A percentile compares a stretch with the other conserved stretches of the same genome.
These are phyloP conservation scores for Saccharomycopsis phalli DNA, from an alignment of 1,139 yeast species.

Conservation along the genomic window DNA sequence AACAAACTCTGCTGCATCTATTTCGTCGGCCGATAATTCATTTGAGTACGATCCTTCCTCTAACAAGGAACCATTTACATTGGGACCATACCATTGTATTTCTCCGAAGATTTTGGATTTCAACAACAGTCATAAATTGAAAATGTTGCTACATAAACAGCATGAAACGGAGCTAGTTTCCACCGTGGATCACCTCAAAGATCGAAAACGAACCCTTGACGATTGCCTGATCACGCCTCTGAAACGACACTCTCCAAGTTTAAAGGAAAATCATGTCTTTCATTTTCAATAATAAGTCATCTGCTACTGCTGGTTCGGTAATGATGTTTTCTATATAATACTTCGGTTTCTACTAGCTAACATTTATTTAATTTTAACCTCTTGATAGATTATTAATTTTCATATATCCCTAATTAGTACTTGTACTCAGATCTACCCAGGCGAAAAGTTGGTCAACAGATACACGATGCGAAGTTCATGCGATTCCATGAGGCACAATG, in stretches of 20 bases:
- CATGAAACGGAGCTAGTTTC: not conserved
- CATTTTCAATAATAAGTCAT: conserved; percentile 4
- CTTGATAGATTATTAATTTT: too few species aligned
- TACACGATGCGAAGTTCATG: too few species aligned
- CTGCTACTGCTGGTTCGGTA: conserved; percentile 6
- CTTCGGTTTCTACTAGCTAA: too few species aligned
- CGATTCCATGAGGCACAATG: too few species aligned
- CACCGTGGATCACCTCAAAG: conserved; percentile 8
- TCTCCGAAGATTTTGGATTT: conserved; percentile 17
- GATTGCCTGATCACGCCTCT: not conserved
- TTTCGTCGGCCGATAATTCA: conserved; percentile 1
- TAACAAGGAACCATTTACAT: not conserved
- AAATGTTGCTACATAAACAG: not conserved
- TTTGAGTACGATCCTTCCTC: conserved; percentile 11
- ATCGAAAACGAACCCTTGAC: conserved; percentile 11
- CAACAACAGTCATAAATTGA: conserved; percentile 1
- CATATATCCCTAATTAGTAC: too few species aligned
- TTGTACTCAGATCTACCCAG: too few species aligned
- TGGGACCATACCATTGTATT: conserved; percentile 1
- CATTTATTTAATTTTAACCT: too few species aligned
- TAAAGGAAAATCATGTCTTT: conserved; percentile 10
- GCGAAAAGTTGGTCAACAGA: too few species aligned
- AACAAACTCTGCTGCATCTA: conserved; percentile 4
- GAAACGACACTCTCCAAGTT: conserved; percentile 18
- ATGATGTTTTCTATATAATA: too few species aligned